These are phyloP conservation scores for Fistulinella staudtii DNA, from an alignment of 1,284 basidiomycete genomes.

Conservation along the genomic window DNA sequence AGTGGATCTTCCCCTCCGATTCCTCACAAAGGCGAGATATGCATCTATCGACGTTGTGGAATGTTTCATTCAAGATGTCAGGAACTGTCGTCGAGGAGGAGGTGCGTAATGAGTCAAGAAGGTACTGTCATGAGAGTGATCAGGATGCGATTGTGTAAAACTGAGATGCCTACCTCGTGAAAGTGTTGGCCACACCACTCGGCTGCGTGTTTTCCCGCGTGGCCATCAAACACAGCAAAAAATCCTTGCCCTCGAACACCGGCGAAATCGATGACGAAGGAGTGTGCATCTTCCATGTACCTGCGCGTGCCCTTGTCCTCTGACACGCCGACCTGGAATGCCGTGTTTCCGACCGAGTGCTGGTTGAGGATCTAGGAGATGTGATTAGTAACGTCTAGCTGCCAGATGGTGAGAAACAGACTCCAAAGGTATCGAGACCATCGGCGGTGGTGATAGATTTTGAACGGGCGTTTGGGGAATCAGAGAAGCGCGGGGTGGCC, in stretches of 20 bases:
- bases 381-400: constrained; percentile 4
- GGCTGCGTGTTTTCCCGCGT: constrained; percentile 97
- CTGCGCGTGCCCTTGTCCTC: constrained; percentile 90
- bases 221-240: constrained; percentile 98
- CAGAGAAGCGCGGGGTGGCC: constrained; percentile 26
- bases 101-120: constrained; percentile 50
- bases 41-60: constrained; percentile 84
- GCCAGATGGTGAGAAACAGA: constrained; percentile 36
- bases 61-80: constrained; percentile 89
- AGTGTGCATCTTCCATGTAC: constrained; percentile 98
- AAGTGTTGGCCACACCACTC: constrained; percentile 99
- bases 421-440: constrained; percentile 70
- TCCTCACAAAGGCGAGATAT: constrained; percentile 81
- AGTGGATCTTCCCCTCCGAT: constrained; percentile 87
- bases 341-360: constrained; percentile 52
- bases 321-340: constrained; percentile 82
- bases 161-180: constrained; percentile 62
- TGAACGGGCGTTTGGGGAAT: constrained; percentile 62
- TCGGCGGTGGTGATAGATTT: constrained; percentile 72
- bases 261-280: constrained; percentile 92
- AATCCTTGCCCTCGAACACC: constrained; percentile 92
- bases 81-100: constrained; percentile 65
- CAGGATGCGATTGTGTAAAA: background rate
- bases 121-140: constrained; percentile 39
- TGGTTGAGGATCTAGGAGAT: constrained; percentile 51